Conservation (phyloP, 1,284 basidiomycete genomes). For the Cryptococcus maquisensis region DNA sequence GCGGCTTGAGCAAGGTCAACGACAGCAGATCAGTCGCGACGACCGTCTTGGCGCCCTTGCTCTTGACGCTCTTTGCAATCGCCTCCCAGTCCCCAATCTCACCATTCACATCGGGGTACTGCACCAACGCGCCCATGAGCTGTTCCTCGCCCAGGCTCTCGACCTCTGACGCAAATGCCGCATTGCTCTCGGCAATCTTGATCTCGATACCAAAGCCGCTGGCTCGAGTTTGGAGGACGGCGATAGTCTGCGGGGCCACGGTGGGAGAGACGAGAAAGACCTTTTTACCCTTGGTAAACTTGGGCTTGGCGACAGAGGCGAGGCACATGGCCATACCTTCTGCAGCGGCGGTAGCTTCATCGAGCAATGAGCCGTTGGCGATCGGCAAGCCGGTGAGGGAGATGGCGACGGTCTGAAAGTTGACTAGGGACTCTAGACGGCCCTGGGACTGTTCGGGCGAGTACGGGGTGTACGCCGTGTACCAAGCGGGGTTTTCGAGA, state of each 20-base stretch:
- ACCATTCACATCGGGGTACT: slow-evolving; percentile 90
- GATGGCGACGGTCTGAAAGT: slow-evolving; percentile 95
- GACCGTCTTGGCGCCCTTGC: slow-evolving; percentile 70
- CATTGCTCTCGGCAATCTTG: slow-evolving; percentile 54
- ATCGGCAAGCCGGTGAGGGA: slow-evolving; percentile 93
- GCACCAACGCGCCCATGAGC: slow-evolving; percentile 81
- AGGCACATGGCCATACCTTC: slow-evolving; percentile 60
- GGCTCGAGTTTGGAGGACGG: slow-evolving; percentile 79
- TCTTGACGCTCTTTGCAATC: slow-evolving; percentile 68
- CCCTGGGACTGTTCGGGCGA: slow-evolving; percentile 53
- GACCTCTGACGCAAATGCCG: slow-evolving; percentile 55
- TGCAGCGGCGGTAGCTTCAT: slow-evolving; percentile 88
- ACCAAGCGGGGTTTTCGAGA: slow-evolving; percentile 97
- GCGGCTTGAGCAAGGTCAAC: slow-evolving; percentile 87
- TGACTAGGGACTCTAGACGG: slow-evolving; percentile 91
- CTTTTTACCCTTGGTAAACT: slow-evolving; percentile 65
- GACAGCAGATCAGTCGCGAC: slow-evolving; percentile 91
- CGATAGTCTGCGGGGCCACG: slow-evolving; percentile 79
- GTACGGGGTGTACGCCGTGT: slow-evolving; percentile 90
- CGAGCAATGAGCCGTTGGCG: slow-evolving; percentile 86
- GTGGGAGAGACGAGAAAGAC: slow-evolving; percentile 78
- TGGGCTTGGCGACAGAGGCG: slow-evolving; percentile 43
- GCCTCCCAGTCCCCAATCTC: slow-evolving; percentile 70
- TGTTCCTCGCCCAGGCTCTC: slow-evolving; percentile 53
- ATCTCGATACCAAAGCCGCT: slow-evolving; percentile 84